Evolutionary conservation across 805 yeast species (phyloP).

Genomic region (Suhomyces emberorum): DNA sequence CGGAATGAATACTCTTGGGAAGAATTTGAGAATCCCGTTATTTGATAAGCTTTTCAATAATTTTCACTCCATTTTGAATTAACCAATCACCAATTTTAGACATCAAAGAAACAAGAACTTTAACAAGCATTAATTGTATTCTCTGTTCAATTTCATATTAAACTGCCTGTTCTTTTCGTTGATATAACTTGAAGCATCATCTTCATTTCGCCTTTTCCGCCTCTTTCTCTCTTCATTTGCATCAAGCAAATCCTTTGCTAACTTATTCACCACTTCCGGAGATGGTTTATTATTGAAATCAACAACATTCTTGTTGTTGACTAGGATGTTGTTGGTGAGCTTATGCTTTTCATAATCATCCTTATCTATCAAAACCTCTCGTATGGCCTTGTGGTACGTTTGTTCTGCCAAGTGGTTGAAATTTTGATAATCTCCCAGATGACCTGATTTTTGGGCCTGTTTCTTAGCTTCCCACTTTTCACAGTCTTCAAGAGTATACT

Average conservation of each 20-base stretch:
- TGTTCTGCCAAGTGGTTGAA: slow-evolving; percentile 55
- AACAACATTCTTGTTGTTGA: background rate
- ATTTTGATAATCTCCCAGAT: slow-evolving; percentile 44
- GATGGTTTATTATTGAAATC: background rate
- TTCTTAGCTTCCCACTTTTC: slow-evolving; percentile 56
- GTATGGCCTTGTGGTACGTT: slow-evolving; percentile 54
- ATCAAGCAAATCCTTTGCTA: slow-evolving; percentile 33
- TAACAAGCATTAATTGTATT: slow-evolving; percentile 32
- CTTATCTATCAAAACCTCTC: slow-evolving; percentile 31
- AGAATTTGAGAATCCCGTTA: no score
- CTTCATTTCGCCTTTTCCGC: slow-evolving; percentile 35
- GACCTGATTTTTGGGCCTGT: slow-evolving; percentile 14
- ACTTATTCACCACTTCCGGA: slow-evolving; percentile 15
- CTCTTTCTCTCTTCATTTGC: slow-evolving; percentile 34
- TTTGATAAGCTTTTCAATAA: no score
- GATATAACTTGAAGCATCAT: slow-evolving; percentile 44
- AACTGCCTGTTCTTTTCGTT: slow-evolving; percentile 74
- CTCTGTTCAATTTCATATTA: slow-evolving; percentile 63
- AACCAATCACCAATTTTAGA: no score
- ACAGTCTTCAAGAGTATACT: slow-evolving; percentile 55
- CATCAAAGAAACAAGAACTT: background rate
- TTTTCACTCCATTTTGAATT: no score
- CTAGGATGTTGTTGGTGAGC: background rate
- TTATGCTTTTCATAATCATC: slow-evolving; percentile 39
- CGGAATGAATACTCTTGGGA: no score